Percentiles rank a stretch among this genome's conserved stretches.
Conservation (phyloP, 2,329 filamentous ascomycete species). For the Macrophomina tecta region DNA sequence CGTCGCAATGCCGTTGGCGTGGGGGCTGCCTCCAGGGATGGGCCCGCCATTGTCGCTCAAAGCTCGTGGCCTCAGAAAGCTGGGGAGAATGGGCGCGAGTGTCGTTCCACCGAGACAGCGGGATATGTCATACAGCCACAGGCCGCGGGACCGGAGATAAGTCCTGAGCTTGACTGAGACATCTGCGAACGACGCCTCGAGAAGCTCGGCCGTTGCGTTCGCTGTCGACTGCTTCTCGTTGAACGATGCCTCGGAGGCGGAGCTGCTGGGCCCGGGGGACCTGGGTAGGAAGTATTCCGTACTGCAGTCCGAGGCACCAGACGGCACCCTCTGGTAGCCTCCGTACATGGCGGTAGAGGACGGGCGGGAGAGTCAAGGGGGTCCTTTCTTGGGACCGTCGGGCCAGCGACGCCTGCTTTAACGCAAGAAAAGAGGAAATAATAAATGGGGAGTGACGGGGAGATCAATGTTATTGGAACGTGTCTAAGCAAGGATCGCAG, state of each 20-base stretch:
- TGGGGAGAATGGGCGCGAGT: constrained; percentile 18
- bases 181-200: not conserved
- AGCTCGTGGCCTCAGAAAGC: constrained; percentile 17
- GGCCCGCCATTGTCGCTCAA: not conserved
- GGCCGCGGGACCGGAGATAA: constrained; percentile 17
- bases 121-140: constrained; percentile 17
- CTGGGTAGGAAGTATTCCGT: constrained; percentile 3
- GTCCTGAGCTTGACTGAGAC: constrained; percentile 8
- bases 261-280: constrained; percentile 8
- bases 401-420: constrained; percentile 6
- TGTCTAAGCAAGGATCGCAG: constrained; percentile 19
- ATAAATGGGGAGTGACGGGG: not conserved
- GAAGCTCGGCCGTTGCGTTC: not conserved
- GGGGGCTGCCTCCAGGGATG: not conserved
- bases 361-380: not conserved
- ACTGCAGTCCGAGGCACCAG: not conserved
- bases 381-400: not conserved
- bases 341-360: constrained; percentile 9
- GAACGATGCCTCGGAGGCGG: constrained; percentile 2
- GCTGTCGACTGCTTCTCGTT: constrained; percentile 11
- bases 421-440: not conserved
- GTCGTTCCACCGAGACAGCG: constrained; percentile 6
- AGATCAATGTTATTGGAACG: constrained; percentile 13
- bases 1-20: constrained; percentile 17
- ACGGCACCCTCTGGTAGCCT: constrained; percentile 21